Percentiles rank a stretch among this genome's conserved stretches.
These are phyloP conservation scores for Pelargonium nanum DNA, from an alignment of 345 rosid species.

Conservation along the genomic window DNA sequence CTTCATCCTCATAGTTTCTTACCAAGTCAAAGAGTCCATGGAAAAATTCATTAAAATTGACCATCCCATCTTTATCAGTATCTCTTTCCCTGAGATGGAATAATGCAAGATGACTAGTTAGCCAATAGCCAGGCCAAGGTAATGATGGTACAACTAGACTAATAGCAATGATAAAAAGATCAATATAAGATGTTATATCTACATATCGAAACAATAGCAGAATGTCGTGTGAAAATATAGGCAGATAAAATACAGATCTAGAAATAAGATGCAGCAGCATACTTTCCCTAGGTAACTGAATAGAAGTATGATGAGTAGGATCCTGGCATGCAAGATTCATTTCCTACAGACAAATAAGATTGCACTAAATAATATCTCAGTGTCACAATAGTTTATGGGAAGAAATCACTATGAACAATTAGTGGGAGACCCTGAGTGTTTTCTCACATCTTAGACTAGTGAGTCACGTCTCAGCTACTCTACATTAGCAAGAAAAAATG, in stretches of 20 bases:
- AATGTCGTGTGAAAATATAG: too few relatives aligned
- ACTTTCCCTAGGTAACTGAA: too few relatives aligned
- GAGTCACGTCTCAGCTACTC: background rate
- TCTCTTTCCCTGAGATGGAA: slow-evolving; percentile 65
- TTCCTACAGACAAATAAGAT: too few relatives aligned
- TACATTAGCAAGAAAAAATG: background rate
- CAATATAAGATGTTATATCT: too few relatives aligned
- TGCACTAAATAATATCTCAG: background rate
- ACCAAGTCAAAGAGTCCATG: slow-evolving; percentile 88
- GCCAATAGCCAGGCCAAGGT: background rate
- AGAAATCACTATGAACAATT: too few relatives aligned
- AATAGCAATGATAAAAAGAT: background rate
- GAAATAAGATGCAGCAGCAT: too few relatives aligned
- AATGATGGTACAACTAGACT: too few relatives aligned
- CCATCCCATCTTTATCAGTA: slow-evolving; percentile 79
- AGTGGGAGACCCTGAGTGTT: background rate
- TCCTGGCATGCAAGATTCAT: too few relatives aligned
- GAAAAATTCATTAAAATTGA: slow-evolving; percentile 72
- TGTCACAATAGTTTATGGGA: too few relatives aligned
- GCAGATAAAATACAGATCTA: too few relatives aligned
- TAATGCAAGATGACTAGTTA: slow-evolving; percentile 11
- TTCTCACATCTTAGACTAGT: background rate
- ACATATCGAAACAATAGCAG: background rate
- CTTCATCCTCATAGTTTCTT: slow-evolving; percentile 78
- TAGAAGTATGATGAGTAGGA: too few relatives aligned